phyloP scores from a whole-genome alignment of 768 basidiomycete species.

The Collybia sordida region DNA sequence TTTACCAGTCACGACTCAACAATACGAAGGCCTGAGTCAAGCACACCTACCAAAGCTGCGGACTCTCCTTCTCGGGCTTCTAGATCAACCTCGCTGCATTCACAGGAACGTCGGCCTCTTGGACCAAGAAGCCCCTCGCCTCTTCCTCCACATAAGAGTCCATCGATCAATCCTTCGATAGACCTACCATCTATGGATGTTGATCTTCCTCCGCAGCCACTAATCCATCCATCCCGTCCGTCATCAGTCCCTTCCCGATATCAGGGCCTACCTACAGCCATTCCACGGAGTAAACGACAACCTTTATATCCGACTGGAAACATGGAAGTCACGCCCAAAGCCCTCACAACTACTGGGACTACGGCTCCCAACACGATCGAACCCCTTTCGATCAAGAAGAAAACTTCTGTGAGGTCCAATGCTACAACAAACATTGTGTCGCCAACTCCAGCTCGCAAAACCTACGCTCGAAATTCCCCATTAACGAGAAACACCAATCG shows the following conservation, averaged over 20 bases:
- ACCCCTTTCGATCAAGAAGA: slow-evolving; percentile 86
- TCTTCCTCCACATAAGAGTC: slow-evolving; percentile 48
- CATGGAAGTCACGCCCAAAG: slow-evolving; percentile 54
- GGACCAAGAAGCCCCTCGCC: slow-evolving; percentile 81
- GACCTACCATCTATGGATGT: slow-evolving; percentile 46
- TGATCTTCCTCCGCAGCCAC: slow-evolving; percentile 43
- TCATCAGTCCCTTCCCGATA: slow-evolving; percentile 23
- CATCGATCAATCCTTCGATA: slow-evolving; percentile 22
- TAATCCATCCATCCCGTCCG: slow-evolving; percentile 16
- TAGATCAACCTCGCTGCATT: slow-evolving; percentile 45
- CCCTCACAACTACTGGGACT: slow-evolving; percentile 26
- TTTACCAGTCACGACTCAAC: slow-evolving; percentile 43
- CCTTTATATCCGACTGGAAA: slow-evolving; percentile 57
- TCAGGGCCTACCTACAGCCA: slow-evolving; percentile 38
- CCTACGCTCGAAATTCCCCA: slow-evolving; percentile 51
- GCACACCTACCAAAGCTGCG: slow-evolving; percentile 32
- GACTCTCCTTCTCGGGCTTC: slow-evolving; percentile 35
- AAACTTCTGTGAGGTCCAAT: slow-evolving; percentile 57
- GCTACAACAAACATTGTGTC: slow-evolving; percentile 31
- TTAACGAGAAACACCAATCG: slow-evolving; percentile 43
- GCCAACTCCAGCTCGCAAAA: slow-evolving; percentile 38
- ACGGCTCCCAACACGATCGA: slow-evolving; percentile 52
- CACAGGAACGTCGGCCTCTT: slow-evolving; percentile 60
- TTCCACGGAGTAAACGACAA: slow-evolving; percentile 74
- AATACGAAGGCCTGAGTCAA: slow-evolving; percentile 47